phyloP scores from a whole-genome alignment of 1,139 yeast genomes.

The Nadsonia starkeyi-henricii region DNA sequence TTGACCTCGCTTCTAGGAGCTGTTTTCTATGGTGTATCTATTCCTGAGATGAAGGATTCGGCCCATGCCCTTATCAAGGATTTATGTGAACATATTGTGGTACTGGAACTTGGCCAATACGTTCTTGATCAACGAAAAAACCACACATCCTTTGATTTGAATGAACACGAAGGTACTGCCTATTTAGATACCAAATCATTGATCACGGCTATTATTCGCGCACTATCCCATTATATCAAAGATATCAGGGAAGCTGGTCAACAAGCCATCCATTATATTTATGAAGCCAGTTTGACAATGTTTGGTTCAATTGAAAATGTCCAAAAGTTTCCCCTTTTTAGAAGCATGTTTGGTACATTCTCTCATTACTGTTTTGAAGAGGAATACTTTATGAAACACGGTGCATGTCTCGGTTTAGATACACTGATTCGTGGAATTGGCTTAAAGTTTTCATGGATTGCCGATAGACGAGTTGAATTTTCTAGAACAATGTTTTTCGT shows the following conservation, averaged over 20 bases:
- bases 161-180: slow-evolving; percentile 66
- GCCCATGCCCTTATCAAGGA: slow-evolving; percentile 50
- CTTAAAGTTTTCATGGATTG: slow-evolving; percentile 61
- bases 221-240: slow-evolving; percentile 64
- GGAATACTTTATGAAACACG: slow-evolving; percentile 69
- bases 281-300: slow-evolving; percentile 45
- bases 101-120: slow-evolving; percentile 63
- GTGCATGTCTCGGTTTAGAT: slow-evolving; percentile 76
- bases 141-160: slow-evolving; percentile 57
- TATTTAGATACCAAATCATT: slow-evolving; percentile 57
- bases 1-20: slow-evolving; percentile 48
- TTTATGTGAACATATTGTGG: slow-evolving; percentile 63
- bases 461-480: slow-evolving; percentile 64
- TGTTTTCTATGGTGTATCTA: slow-evolving; percentile 59
- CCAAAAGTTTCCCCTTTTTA: slow-evolving; percentile 57
- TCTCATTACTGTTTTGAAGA: slow-evolving; percentile 89
- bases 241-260: slow-evolving; percentile 62
- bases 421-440: slow-evolving; percentile 55
- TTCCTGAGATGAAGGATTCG: slow-evolving; percentile 60
- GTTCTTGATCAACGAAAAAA: slow-evolving; percentile 57
- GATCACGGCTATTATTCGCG: slow-evolving; percentile 61
- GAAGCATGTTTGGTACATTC: slow-evolving; percentile 65
- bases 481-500: slow-evolving; percentile 82
- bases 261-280: slow-evolving; percentile 48
- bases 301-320: slow-evolving; percentile 59